Evolutionary conservation across 176 grass and related monocot genomes (phyloP), one percentile per base, ranked within the genome.

Genomic region (Juncus effusus): DNA sequence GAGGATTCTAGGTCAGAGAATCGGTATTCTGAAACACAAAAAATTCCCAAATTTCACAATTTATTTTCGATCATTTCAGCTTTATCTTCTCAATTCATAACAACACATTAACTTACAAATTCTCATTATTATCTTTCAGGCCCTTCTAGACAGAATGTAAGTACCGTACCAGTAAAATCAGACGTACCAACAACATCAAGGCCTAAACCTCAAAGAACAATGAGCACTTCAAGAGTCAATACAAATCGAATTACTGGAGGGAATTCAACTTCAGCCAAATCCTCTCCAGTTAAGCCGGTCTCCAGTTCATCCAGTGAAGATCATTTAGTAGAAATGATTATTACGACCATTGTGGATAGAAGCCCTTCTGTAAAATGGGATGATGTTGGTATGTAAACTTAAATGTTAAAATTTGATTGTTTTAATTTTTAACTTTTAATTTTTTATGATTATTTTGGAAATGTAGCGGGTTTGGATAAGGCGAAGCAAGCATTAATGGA

Each of bases 401-500:
- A 6, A 47, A 47, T 60, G 7, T 9, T 39, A 62, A 14, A 35
- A 59, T 36, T 40, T 10, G 28, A 4, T 8, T 69, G 37, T 55
- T 14, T 37, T 19, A 15, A 71, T 71, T 56, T 59, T 3, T 7
- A 19, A 13, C 6, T 40, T 71, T 71, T 16, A 58, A 71, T 71
- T 70, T 56, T 71, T 70, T 56, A 53, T 39, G 60, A 38, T 61
- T 9, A n/a, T 74, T 40, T 28, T 80, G 67, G 15, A 36, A 72
- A 5, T 80, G 68, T 75, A 97, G 94, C 94, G 81, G 94, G 94
- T 69, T 88, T 97, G 68, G 88, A 89, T 67, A 93, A 89, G 51
- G 94, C 94, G 70, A 97, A 97, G 60, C 85, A 97, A 79, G 85
- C 94, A 77, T 85, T 97, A 39, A 92, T 92, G 88, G 94, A 97